Conservation (phyloP, 352 stramenopile species). For the Elongisporangium prolatum region DNA sequence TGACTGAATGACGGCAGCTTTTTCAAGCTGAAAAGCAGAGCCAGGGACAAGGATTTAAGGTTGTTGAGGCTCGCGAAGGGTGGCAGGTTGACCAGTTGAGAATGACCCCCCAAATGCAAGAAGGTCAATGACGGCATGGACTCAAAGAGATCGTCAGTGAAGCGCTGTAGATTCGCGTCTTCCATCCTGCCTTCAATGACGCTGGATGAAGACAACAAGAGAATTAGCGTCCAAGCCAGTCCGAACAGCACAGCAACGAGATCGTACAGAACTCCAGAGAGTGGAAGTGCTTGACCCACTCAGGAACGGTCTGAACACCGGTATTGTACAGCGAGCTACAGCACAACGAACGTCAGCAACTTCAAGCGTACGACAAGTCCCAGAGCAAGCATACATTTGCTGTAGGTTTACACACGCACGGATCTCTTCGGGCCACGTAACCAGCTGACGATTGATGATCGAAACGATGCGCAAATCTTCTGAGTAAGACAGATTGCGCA, state of each 20-base stretch:
- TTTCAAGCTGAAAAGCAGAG: conserved; percentile 8
- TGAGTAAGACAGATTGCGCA: conserved; percentile 14
- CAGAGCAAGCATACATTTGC: conserved; percentile 20
- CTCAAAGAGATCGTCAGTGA: conserved; percentile 22
- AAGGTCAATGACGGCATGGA: conserved; percentile 24
- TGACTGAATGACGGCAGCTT: conserved; percentile 15
- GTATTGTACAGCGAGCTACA: conserved; percentile 13
- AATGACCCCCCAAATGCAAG: conserved; percentile 23
- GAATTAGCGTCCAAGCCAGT: too few relatives aligned
- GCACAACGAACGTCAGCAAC: not conserved
- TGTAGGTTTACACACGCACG: conserved; percentile 20
- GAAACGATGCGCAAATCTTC: conserved; percentile 27
- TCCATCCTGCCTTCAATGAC: conserved; percentile 25
- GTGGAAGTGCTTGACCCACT: conserved; percentile 10
- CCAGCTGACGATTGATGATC: conserved; percentile 26
- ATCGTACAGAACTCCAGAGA: conserved; percentile 21
- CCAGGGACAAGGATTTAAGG: conserved; percentile 24
- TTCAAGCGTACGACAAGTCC: not conserved
- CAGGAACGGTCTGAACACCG: conserved; percentile 11
- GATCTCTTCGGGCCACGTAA: conserved; percentile 21
- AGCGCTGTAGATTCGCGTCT: conserved; percentile 7
- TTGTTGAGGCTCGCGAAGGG: conserved; percentile 26
- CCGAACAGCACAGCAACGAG: not conserved
- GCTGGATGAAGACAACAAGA: not conserved
- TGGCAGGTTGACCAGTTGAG: conserved; percentile 13